phyloP scores from a whole-genome alignment of 176 grass and related monocot species.

The Secale cereale region DNA sequence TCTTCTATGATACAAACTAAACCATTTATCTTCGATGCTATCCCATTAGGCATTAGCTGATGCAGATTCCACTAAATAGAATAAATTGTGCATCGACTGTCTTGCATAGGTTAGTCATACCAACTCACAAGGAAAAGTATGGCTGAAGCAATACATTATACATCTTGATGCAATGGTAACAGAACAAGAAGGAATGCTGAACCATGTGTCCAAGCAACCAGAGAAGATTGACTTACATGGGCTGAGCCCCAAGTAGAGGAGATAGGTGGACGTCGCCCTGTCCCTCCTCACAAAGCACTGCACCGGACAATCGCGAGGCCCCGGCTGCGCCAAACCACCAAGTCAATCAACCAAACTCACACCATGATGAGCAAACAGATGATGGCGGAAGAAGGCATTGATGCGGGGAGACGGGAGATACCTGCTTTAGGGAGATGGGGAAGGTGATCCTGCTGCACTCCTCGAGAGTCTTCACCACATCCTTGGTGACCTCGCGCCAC shows the following conservation, averaged over 20 bases:
- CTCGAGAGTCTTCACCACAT: constrained; percentile 84
- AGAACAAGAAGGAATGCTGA: neutral
- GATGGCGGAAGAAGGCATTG: neutral
- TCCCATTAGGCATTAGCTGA: neutral
- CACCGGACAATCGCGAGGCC: constrained; percentile 68
- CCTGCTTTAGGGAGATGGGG: constrained; percentile 98
- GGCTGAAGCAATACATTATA: neutral
- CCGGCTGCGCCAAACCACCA: constrained; percentile 51
- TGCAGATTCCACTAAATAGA: neutral
- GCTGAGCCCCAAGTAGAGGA: constrained; percentile 84
- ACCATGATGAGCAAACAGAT: neutral
- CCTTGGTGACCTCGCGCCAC: constrained; percentile 86
- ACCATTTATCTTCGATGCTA: too few relatives aligned
- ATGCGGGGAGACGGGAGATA: neutral
- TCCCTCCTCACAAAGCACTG: constrained; percentile 95
- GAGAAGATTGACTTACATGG: constrained; percentile 63
- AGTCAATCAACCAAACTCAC: constrained; percentile 30
- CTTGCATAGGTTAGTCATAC: neutral
- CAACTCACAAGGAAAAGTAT: neutral
- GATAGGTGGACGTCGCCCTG: constrained; percentile 77
- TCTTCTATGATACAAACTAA: neutral
- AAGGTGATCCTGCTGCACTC: constrained; percentile 92
- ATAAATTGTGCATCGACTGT: neutral
- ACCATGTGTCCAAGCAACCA: neutral
- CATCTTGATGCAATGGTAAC: neutral